Evolutionary conservation across 2,329 filamentous ascomycete species (phyloP).

Genomic region (Penicillium fuscoglaucum): DNA sequence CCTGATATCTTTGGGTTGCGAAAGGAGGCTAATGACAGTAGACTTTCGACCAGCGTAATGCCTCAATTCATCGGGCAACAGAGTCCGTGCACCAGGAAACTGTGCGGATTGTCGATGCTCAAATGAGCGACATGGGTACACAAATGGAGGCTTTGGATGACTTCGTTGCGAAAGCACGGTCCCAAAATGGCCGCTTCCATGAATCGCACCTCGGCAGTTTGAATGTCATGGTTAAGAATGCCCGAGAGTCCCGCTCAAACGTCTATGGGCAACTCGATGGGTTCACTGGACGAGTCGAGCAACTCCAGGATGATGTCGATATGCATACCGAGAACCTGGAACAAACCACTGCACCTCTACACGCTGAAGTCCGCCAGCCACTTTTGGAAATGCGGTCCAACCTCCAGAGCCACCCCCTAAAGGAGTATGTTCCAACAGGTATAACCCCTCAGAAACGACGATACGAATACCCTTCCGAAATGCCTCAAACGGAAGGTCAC

Average conservation of each 20-base stretch:
- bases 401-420: constrained; percentile 64
- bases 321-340: constrained; percentile 60
- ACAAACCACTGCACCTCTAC: constrained; percentile 62
- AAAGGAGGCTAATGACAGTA: constrained; percentile 39
- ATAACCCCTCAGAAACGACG: constrained; percentile 77
- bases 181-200: constrained; percentile 77
- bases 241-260: constrained; percentile 70
- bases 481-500: constrained; percentile 73
- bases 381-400: constrained; percentile 69
- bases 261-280: constrained; percentile 70
- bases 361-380: constrained; percentile 62
- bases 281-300: constrained; percentile 66
- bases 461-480: constrained; percentile 75
- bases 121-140: constrained; percentile 80
- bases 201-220: constrained; percentile 67
- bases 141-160: constrained; percentile 90
- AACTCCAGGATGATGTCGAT: constrained; percentile 68
- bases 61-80: constrained; percentile 78
- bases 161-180: constrained; percentile 78
- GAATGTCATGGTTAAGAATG: constrained; percentile 63
- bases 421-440: constrained; percentile 83
- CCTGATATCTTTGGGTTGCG: not conserved
- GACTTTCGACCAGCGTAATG: constrained; percentile 75
- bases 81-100: constrained; percentile 89
- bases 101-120: constrained; percentile 82